Base-by-base conservation (phyloP, 176 grass and related monocot species). In the Puccinellia tenuiflora region DNA sequence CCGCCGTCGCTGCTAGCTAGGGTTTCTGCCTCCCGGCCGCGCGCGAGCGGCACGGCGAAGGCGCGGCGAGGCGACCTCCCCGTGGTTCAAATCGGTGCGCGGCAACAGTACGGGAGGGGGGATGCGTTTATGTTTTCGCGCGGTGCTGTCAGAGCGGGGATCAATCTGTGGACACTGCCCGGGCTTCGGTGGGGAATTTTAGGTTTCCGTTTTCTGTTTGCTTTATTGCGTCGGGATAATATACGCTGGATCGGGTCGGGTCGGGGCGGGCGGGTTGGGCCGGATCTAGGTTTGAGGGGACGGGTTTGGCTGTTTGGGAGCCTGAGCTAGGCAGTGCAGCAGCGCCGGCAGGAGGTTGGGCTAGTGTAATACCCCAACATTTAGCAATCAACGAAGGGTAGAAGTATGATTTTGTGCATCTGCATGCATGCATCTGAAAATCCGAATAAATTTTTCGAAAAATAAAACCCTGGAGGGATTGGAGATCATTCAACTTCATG, bases 1-100 rank as follows among this genome's bases (percentile, higher is more conserved):
- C 78, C 64, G 90, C 86, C 90, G 88, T 92, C 64, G 56, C n/a
- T n/a, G n/a, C n/a, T n/a, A n/a, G n/a, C 81, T 84, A 84, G 81
- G 81, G 81, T 39, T 84, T 51, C 35, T 54, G 24, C 18, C 68
- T 46, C 68, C 64, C 15, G 60, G 14, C 34, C 62, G 40, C 57
- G 56, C n/a, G n/a, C n/a, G n/a, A n/a, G n/a, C 73, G 30, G 2
- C 22, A 15, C 39, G 70, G 81, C 29, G 30, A 68, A 55, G 34
- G 46, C 8, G 55, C 79, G 30, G 1, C 33, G 60, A 26, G n/a
- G 25, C 47, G 10, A 79, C 73, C 37, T n/a, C n/a, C n/a, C n/a
- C n/a, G n/a, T n/a, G 80, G 55, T 86, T 86, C 73, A 81, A 90
- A 86, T 77, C 83, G 72, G 55, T 7, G 83, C 78, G 78, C 70